phyloP scores from a whole-genome alignment of 306 rosid genomes.

The Senna siamea region DNA sequence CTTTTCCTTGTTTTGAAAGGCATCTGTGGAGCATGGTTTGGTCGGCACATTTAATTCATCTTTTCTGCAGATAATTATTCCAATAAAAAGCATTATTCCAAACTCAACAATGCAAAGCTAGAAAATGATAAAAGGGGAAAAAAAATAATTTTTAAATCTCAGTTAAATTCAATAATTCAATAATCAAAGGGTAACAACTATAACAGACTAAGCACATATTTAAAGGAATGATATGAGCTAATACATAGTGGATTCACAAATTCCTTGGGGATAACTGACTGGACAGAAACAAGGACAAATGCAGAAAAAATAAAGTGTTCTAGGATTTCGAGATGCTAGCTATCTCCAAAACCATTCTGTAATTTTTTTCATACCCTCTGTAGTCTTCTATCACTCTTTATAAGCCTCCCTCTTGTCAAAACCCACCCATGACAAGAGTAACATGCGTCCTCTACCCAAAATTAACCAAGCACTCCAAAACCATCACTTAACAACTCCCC shows the following conservation, averaged over 20 bases:
- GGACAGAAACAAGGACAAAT: too few relatives aligned
- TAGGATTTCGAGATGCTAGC: too few relatives aligned
- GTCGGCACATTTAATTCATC: constrained; percentile 50
- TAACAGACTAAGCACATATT: background rate
- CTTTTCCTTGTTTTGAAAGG: constrained; percentile 72
- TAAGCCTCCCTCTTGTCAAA: too few relatives aligned
- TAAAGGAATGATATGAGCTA: background rate
- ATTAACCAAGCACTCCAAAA: too few relatives aligned
- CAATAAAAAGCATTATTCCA: constrained; percentile 7
- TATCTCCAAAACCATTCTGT: too few relatives aligned
- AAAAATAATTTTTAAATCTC: background rate
- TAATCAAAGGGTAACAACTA: background rate
- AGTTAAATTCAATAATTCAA: background rate
- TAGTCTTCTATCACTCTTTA: too few relatives aligned
- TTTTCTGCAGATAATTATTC: constrained; percentile 55
- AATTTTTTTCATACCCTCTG: too few relatives aligned
- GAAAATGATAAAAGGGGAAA: background rate
- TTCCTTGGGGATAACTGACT: too few relatives aligned
- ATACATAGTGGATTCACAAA: background rate
- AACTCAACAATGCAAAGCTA: background rate
- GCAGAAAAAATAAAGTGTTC: too few relatives aligned
- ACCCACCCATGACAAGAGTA: too few relatives aligned
- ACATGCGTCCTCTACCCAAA: too few relatives aligned
- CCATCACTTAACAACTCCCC: too few relatives aligned
- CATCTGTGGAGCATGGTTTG: constrained; percentile 71